Evolutionary conservation across 768 basidiomycete genomes (phyloP).

Genomic region (Asterophora lycoperdoides): DNA sequence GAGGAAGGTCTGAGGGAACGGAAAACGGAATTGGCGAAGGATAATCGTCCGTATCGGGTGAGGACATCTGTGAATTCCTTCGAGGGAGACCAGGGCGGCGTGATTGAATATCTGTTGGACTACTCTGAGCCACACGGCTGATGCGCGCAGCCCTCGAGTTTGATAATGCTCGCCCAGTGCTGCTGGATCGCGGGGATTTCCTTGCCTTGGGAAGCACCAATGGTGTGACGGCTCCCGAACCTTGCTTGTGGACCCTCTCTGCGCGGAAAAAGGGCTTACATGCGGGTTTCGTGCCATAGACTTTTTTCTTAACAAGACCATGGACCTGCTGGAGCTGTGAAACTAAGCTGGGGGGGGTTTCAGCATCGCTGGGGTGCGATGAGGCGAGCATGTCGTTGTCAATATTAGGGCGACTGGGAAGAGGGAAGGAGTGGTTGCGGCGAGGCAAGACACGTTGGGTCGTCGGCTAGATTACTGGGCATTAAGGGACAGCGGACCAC

Average conservation of each 20-base stretch:
- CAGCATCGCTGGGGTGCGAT: constrained; percentile 17
- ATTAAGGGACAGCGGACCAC: constrained; percentile 13
- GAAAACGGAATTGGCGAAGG: constrained; percentile 16
- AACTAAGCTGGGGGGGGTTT: constrained; percentile 48
- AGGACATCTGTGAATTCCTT: constrained; percentile 32
- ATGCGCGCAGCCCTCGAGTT: constrained; percentile 33
- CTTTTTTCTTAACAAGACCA: constrained; percentile 67
- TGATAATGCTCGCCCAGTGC: constrained; percentile 29
- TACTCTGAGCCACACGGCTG: constrained; percentile 29
- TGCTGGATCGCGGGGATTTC: constrained; percentile 13
- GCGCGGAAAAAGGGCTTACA: constrained; percentile 53
- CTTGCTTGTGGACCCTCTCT: constrained; percentile 35
- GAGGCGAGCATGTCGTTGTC: constrained; percentile 10
- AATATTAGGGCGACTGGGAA: constrained; percentile 9
- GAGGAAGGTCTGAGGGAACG: constrained; percentile 13
- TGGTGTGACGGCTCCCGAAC: constrained; percentile 22
- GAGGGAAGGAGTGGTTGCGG: constrained; percentile 35
- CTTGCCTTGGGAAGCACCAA: constrained; percentile 22
- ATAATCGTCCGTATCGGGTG: constrained; percentile 31
- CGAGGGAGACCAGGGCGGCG: constrained; percentile 27
- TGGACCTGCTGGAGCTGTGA: constrained; percentile 62
- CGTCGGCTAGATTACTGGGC: constrained; percentile 11
- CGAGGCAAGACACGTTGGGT: constrained; percentile 20
- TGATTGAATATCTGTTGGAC: constrained; percentile 29
- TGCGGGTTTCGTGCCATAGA: constrained; percentile 49